A percentile compares a stretch with the other conserved stretches of the same genome.
phyloP scores from a whole-genome alignment of 108 stramenopile species.

The Fragilaria radians region DNA sequence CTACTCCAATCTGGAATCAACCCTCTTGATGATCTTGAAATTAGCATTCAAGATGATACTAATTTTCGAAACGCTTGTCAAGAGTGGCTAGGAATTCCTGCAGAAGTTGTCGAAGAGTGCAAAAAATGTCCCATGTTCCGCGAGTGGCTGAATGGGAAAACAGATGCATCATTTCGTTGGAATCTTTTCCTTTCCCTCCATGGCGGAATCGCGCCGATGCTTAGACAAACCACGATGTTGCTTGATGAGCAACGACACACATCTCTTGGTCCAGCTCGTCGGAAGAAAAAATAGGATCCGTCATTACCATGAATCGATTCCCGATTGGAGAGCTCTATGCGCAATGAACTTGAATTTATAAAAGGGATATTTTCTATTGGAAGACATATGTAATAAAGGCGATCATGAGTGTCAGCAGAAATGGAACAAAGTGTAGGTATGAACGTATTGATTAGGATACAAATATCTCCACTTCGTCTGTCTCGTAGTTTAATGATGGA shows the following conservation, averaged over 20 bases:
- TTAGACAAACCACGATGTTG: conserved; percentile 14
- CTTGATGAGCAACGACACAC: not conserved
- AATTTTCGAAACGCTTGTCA: conserved; percentile 57
- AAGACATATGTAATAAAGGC: too few species aligned
- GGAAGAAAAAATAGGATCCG: not conserved
- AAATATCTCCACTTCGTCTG: too few species aligned
- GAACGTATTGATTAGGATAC: too few species aligned
- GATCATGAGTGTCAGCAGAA: too few species aligned
- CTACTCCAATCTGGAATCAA: conserved; percentile 5
- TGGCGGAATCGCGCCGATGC: conserved; percentile 65
- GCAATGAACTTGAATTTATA: too few species aligned
- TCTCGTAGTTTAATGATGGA: too few species aligned
- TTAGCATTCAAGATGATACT: conserved; percentile 50
- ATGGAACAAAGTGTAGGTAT: too few species aligned
- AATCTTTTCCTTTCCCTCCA: conserved; percentile 54
- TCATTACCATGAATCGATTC: not conserved
- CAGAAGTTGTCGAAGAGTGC: conserved; percentile 81
- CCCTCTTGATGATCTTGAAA: conserved; percentile 7
- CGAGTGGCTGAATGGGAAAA: conserved; percentile 65
- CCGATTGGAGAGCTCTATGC: too few species aligned
- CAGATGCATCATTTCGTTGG: conserved; percentile 71
- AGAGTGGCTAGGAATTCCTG: conserved; percentile 49
- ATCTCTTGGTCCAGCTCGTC: not conserved
- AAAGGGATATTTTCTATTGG: too few species aligned
- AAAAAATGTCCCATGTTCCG: conserved; percentile 75